phyloP scores from a whole-genome alignment of 2,329 filamentous ascomycete genomes.

The Aureobasidium sp. region DNA sequence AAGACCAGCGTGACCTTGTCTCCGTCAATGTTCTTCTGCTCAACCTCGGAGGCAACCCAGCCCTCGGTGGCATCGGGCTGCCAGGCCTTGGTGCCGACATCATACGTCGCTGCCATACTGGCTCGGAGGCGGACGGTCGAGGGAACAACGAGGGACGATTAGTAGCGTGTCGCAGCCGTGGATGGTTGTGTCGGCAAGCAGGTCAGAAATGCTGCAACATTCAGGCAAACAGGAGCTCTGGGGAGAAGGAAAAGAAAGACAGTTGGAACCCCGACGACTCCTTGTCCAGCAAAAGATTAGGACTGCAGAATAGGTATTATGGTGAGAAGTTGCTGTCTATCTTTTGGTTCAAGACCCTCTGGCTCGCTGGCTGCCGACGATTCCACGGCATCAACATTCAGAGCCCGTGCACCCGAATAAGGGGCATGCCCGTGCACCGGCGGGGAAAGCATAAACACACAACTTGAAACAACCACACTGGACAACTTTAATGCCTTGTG shows the following conservation, averaged over 20 bases:
- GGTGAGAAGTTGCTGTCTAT: background rate
- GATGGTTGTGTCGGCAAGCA: constrained; percentile 7
- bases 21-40: constrained; percentile 74
- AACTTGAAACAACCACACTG: background rate
- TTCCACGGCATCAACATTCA: background rate
- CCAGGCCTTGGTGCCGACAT: constrained; percentile 96
- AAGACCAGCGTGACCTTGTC: constrained; percentile 84
- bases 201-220: constrained; percentile 3
- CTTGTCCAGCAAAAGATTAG: constrained; percentile 9
- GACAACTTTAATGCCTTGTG: background rate
- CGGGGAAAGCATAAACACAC: background rate
- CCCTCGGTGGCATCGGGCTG: constrained; percentile 93
- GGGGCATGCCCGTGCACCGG: background rate
- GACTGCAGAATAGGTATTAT: constrained; percentile 1
- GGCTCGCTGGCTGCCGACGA: background rate
- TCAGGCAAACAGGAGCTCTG: background rate
- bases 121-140: background rate
- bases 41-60: constrained; percentile 94
- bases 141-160: background rate
- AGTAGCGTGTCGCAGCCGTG: background rate
- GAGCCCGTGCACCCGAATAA: background rate
- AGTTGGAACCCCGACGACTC: background rate
- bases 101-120: constrained; percentile 84
- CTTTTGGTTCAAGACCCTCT: background rate
- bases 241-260: background rate